Conservation (phyloP, 352 stramenopile species). For the Blastocystis sp. region DNA sequence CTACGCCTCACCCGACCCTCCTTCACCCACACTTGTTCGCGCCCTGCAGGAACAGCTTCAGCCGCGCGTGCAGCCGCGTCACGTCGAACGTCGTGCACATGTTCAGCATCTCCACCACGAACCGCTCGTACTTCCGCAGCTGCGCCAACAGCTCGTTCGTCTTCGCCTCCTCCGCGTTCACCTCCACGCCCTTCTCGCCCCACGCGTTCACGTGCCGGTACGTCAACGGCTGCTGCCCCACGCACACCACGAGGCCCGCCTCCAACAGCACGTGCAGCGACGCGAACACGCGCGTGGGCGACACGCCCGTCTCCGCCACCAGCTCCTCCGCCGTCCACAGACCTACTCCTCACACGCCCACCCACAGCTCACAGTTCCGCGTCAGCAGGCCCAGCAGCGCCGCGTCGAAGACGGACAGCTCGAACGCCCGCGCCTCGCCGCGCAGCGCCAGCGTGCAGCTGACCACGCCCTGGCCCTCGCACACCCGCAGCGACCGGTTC, state of each 20-base stretch:
- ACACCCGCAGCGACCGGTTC: neutral
- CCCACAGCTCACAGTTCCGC: neutral
- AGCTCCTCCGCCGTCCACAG: neutral
- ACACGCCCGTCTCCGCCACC: neutral
- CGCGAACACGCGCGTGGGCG: neutral
- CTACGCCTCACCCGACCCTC: neutral
- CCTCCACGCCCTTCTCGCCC: neutral
- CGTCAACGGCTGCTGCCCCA: neutral
- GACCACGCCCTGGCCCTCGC: neutral
- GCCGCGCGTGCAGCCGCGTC: neutral
- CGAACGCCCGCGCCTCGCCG: neutral
- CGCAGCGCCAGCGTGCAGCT: neutral
- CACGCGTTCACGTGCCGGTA: conserved; percentile 5
- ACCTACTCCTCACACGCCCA: neutral
- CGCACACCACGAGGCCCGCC: neutral
- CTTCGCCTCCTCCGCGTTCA: neutral
- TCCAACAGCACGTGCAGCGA: neutral
- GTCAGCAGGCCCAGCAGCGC: neutral
- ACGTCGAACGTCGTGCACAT: neutral
- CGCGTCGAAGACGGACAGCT: neutral
- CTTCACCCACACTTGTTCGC: neutral
- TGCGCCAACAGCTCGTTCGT: neutral
- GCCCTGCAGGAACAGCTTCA: conserved; percentile 43
- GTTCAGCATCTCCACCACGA: conserved; percentile 24
- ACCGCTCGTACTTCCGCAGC: conserved; percentile 17